phyloP scores from a whole-genome alignment of 2,329 filamentous ascomycete species.

The Cercospora sesami region DNA sequence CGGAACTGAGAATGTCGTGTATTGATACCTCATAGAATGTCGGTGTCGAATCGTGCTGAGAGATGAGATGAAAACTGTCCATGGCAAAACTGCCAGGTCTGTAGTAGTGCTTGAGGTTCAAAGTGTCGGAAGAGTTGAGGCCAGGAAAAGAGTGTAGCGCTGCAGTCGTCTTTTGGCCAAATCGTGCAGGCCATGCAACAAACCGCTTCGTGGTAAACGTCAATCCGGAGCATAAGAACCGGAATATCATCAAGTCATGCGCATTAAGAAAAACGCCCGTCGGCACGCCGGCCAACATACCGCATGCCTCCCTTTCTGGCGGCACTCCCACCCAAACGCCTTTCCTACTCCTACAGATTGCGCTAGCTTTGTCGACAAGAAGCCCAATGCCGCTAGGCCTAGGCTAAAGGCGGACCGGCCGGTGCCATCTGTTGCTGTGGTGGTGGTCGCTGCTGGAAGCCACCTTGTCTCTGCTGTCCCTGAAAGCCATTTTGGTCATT shows the following conservation, averaged over 20 bases:
- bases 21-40: constrained; percentile 11
- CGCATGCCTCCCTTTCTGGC: constrained; percentile 20
- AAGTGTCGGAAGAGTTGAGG: constrained; percentile 21
- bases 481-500: constrained; percentile 37
- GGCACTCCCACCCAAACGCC: constrained; percentile 27
- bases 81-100: constrained; percentile 17
- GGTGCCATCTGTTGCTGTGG: constrained; percentile 37
- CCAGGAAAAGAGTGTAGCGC: constrained; percentile 19
- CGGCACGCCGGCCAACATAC: constrained; percentile 35
- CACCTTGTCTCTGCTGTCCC: constrained; percentile 34
- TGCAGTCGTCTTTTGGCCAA: constrained; percentile 21
- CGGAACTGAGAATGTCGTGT: constrained; percentile 21
- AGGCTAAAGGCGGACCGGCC: constrained; percentile 33
- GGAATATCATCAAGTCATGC: constrained; percentile 35
- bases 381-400: constrained; percentile 31
- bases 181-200: constrained; percentile 18
- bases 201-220: constrained; percentile 23
- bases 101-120: constrained; percentile 17
- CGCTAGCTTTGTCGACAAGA: constrained; percentile 22
- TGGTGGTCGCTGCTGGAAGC: constrained; percentile 34
- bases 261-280: constrained; percentile 30
- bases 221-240: constrained; percentile 34
- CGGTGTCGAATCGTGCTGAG: constrained; percentile 14
- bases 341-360: constrained; percentile 30
- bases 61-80: constrained; percentile 1